Evolutionary conservation across 176 grass and related monocot species (phyloP).

Genomic region (Zoysia japonica): DNA sequence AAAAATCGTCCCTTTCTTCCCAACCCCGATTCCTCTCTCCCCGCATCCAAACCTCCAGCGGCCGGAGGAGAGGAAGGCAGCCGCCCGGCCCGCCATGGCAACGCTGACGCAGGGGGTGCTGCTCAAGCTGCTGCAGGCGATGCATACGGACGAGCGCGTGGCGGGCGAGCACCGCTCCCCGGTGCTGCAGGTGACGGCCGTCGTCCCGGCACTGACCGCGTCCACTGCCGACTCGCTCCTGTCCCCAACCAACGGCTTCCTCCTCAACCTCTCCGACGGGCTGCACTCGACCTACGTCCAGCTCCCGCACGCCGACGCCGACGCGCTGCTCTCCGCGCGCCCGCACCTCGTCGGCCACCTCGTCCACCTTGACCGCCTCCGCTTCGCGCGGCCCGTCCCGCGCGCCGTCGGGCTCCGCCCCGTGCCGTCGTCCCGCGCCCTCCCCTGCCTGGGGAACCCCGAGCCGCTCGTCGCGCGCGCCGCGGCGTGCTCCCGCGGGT

Average conservation of each 20-base stretch:
- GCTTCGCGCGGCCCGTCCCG: conserved; percentile 65
- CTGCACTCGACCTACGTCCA: conserved; percentile 81
- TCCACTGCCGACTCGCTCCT: conserved; percentile 78
- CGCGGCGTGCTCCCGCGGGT: conserved; percentile 44
- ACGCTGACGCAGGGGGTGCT: conserved; percentile 71
- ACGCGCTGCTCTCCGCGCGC: conserved; percentile 66
- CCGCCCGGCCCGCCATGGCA: conserved; percentile 49
- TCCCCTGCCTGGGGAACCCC: conserved; percentile 55
- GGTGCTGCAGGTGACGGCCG: conserved; percentile 73
- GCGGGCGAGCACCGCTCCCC: conserved; percentile 76
- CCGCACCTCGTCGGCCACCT: conserved; percentile 74
- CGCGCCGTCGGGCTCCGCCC: conserved; percentile 64
- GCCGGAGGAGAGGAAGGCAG: background rate
- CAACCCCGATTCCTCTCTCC: background rate
- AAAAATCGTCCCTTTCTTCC: too few relatives aligned
- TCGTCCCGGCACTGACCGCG: conserved; percentile 75
- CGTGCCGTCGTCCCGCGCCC: conserved; percentile 48
- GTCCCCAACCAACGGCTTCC: conserved; percentile 83
- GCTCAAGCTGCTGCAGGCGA: conserved; percentile 73
- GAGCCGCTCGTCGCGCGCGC: conserved; percentile 65
- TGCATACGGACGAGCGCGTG: conserved; percentile 75
- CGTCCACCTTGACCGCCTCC: conserved; percentile 77
- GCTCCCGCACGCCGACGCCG: conserved; percentile 54
- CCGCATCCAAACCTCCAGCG: background rate
- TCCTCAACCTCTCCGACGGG: conserved; percentile 81